These are phyloP conservation scores for Chrysosporium queenslandicum DNA, from an alignment of 2,329 filamentous ascomycete genomes.

Conservation along the genomic window DNA sequence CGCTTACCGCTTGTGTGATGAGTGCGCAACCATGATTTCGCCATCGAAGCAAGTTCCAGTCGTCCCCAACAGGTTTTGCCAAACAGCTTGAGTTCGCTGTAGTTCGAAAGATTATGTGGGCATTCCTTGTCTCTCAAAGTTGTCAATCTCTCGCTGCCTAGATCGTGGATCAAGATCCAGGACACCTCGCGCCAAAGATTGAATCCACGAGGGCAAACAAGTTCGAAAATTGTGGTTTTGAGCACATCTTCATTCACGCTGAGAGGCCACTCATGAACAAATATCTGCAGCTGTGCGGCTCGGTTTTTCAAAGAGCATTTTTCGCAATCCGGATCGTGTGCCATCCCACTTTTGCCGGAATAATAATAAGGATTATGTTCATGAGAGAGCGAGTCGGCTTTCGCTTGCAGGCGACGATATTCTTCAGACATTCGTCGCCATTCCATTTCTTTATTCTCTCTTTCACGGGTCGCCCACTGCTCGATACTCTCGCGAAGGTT, in stretches of 20 bases:
- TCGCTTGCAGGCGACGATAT: conserved; percentile 27
- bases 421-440: conserved; percentile 19
- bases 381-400: too few species aligned
- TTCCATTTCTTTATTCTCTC: conserved; percentile 27
- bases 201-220: conserved; percentile 36
- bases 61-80: conserved; percentile 1
- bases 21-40: conserved; percentile 15
- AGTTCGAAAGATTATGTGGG: neutral
- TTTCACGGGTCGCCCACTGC: conserved; percentile 28
- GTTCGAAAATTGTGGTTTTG: conserved; percentile 46
- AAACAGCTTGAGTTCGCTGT: neutral
- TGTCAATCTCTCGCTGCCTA: neutral
- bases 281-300: conserved; percentile 39
- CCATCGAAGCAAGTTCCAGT: conserved; percentile 13
- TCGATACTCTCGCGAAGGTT: conserved; percentile 32
- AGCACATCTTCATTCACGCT: conserved; percentile 26
- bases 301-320: conserved; percentile 28
- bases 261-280: conserved; percentile 49
- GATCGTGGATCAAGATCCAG: conserved; percentile 19
- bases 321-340: neutral
- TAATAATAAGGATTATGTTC: too few species aligned
- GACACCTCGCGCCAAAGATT: conserved; percentile 44
- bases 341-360: too few species aligned
- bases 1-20: conserved; percentile 11
- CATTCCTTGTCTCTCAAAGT: neutral